Conservation (phyloP, 1,284 basidiomycete species). For the Singerocomus rubriflavus region DNA sequence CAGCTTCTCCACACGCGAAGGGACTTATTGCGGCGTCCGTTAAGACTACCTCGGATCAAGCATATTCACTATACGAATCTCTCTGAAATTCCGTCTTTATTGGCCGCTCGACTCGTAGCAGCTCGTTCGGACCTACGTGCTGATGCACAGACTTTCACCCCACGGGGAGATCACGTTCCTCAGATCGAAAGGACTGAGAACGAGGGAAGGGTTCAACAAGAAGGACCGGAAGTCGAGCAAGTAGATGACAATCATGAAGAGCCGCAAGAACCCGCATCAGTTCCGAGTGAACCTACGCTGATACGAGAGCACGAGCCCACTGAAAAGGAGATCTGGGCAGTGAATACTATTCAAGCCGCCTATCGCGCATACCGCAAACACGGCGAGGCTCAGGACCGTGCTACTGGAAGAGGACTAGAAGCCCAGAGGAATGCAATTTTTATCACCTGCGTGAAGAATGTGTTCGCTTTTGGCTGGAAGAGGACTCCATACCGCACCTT, state of each 20-base stretch:
- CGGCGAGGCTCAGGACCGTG: slow-evolving; percentile 22
- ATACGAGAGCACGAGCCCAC: slow-evolving; percentile 20
- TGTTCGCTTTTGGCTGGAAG: slow-evolving; percentile 35
- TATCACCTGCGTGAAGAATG: slow-evolving; percentile 32
- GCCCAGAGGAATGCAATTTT: slow-evolving; percentile 32
- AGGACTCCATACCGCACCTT: slow-evolving; percentile 38
- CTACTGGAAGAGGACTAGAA: slow-evolving; percentile 27
- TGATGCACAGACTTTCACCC: slow-evolving; percentile 16
- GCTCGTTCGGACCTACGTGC: slow-evolving; percentile 17
- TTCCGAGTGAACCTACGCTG: slow-evolving; percentile 9
- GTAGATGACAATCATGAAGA: slow-evolving; percentile 22
- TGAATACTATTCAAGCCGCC: slow-evolving; percentile 14
- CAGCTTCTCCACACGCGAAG: not conserved
- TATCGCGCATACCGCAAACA: slow-evolving; percentile 27
- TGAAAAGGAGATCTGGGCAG: slow-evolving; percentile 19
- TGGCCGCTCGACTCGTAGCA: slow-evolving; percentile 15
- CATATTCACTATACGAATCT: slow-evolving; percentile 16
- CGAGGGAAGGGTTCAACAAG: not conserved
- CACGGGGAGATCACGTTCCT: not conserved
- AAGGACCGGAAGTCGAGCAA: slow-evolving; percentile 12
- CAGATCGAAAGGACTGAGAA: not conserved
- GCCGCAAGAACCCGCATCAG: slow-evolving; percentile 3
- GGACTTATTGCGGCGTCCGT: not conserved
- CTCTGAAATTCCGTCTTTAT: slow-evolving; percentile 21
- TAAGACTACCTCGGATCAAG: slow-evolving; percentile 13